Base-by-base conservation (phyloP, 2,329 filamentous ascomycete species). In the Ophiostoma sp. region DNA sequence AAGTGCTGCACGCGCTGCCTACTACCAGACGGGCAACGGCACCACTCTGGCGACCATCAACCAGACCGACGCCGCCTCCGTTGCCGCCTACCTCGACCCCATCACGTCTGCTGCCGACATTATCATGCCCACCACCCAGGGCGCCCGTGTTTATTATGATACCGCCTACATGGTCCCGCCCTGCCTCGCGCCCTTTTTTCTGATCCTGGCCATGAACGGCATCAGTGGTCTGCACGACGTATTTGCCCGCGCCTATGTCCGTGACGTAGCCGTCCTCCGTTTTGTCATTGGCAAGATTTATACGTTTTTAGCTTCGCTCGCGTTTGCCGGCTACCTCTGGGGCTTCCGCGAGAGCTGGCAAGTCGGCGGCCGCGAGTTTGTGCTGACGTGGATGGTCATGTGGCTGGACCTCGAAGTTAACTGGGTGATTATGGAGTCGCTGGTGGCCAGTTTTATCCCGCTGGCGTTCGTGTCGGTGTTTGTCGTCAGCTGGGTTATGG, bases 281-380 rank as follows among this genome's bases (percentile, higher is more conserved):
- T 76, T 81, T 64, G 73, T 73, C 72, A 77, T 73, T 73, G 80
- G 76, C 74, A 76, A 78, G 61, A 42, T 75, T 33, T 83, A 82
- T 75, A 80, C 79, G 0, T 76, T 82, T 59, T 59, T 83, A 17
- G 82, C 79, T 12, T 80, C 82, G 0, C 76, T 86, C 2, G 80
- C 80, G 39, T 80, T 81, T 33, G 77, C 82, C 0, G 84, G 82
- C 0, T 81, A 81, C 45, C 82, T 85, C 72, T 86, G 84, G 84
- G 84, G 82, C 0, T 86, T 84, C 76, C 78, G 80, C 0, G 82
- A 82, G 52, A 77, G 76, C 33, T 85, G 84, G 84, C 68, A 75
- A 1, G 83, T 85, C 4, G 78, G 78, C 19, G 81, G 78, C 2
- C 25, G 68, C 1, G 72, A 79, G 64, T 80, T 80, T 45, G 78